Conservation (phyloP, 2,329 filamentous ascomycete genomes). For the Pseudocercospora ulei region DNA sequence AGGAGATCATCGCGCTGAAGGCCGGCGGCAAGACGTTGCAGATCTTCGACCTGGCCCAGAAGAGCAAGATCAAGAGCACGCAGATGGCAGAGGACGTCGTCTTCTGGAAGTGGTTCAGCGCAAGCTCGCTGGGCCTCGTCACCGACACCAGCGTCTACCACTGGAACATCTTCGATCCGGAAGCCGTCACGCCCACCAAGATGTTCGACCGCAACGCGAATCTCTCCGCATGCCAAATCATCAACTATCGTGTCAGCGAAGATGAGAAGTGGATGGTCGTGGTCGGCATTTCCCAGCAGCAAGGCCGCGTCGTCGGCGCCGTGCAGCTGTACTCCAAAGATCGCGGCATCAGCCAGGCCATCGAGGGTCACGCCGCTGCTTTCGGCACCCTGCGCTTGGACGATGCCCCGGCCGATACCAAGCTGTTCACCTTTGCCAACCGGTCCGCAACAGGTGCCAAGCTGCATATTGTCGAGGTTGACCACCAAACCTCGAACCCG, state of each 20-base stretch:
- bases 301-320: constrained; percentile 84
- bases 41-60: constrained; percentile 89
- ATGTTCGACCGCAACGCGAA: constrained; percentile 91
- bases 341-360: constrained; percentile 91
- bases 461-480: constrained; percentile 94
- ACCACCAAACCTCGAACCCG: constrained; percentile 81
- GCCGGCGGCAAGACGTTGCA: constrained; percentile 89
- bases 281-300: constrained; percentile 87
- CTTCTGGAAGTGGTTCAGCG: constrained; percentile 99
- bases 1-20: constrained; percentile 92
- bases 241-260: constrained; percentile 94
- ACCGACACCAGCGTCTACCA: constrained; percentile 88
- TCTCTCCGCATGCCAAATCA: constrained; percentile 87
- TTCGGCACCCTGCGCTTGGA: constrained; percentile 86
- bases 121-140: constrained; percentile 76
- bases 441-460: constrained; percentile 83
- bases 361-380: constrained; percentile 91
- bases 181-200: constrained; percentile 71
- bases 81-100: constrained; percentile 95
- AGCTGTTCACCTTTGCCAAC: constrained; percentile 93
- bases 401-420: constrained; percentile 79
- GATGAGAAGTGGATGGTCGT: constrained; percentile 98
- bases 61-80: constrained; percentile 92
- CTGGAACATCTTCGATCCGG: constrained; percentile 89
- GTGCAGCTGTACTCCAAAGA: constrained; percentile 98